Evolutionary conservation across 768 basidiomycete genomes (phyloP).

Genomic region (Obba rivulosa): DNA sequence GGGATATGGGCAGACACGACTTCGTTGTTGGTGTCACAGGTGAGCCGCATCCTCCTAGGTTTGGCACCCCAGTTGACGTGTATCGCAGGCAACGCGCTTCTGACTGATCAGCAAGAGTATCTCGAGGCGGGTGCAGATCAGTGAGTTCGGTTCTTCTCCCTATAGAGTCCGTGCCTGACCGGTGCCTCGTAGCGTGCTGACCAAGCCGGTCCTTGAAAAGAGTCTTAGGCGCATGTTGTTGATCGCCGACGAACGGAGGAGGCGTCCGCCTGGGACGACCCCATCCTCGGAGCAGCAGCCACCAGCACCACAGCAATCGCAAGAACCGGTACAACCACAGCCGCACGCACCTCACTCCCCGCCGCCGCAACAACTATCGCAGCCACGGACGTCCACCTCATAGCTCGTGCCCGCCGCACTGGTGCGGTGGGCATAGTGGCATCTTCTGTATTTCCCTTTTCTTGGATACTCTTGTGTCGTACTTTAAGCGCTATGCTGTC

Average conservation of each 20-base stretch:
- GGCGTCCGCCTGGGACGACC: slow-evolving; percentile 7
- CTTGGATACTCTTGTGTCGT: too few species aligned
- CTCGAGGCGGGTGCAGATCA: slow-evolving; percentile 69
- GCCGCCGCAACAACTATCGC: too few species aligned
- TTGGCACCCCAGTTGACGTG: background rate
- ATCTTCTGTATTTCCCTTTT: too few species aligned
- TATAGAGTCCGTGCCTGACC: background rate
- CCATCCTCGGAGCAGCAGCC: slow-evolving; percentile 3
- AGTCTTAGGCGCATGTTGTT: slow-evolving; percentile 37
- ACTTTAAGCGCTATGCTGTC: too few species aligned
- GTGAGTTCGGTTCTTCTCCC: slow-evolving; percentile 33
- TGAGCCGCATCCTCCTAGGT: slow-evolving; percentile 21
- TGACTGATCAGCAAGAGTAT: slow-evolving; percentile 70
- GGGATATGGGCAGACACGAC: slow-evolving; percentile 60
- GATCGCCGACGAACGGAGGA: slow-evolving; percentile 38
- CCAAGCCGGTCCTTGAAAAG: slow-evolving; percentile 72
- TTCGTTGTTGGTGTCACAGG: slow-evolving; percentile 84
- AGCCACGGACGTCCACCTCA: too few species aligned
- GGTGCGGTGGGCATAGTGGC: too few species aligned
- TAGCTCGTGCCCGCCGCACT: too few species aligned
- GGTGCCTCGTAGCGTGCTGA: slow-evolving; percentile 49
- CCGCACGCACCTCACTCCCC: background rate
- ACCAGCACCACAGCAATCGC: background rate
- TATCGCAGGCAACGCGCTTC: slow-evolving; percentile 21
- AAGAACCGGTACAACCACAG: slow-evolving; percentile 1